These are phyloP conservation scores for Erigeron philadelphicus DNA, from an alignment of 140 eudicot genomes.

Conservation along the genomic window DNA sequence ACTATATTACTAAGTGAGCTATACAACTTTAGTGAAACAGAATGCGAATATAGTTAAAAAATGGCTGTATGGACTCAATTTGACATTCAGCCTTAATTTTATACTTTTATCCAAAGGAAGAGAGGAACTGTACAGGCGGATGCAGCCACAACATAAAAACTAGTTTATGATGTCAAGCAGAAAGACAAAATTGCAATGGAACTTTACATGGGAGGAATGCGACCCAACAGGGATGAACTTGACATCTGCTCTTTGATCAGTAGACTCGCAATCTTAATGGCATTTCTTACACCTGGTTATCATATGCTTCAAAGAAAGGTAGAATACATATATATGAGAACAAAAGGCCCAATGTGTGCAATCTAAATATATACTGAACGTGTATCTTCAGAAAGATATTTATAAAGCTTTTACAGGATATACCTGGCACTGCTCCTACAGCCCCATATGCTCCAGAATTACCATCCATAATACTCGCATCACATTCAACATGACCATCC, in stretches of 20 bases:
- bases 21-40: neutral
- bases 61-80: neutral
- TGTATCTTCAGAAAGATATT: neutral
- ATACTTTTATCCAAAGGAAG: too few species aligned
- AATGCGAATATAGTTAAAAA: neutral
- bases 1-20: neutral
- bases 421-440: conserved; percentile 98
- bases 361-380: conserved; percentile 2
- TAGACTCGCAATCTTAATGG: conserved; percentile 74
- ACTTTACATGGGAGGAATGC: conserved; percentile 88
- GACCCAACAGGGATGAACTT: conserved; percentile 75
- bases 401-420: neutral
- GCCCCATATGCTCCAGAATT: conserved; percentile 79
- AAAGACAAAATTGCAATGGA: conserved; percentile 14
- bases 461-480: conserved; percentile 95
- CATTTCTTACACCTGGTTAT: conserved; percentile 82
- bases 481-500: conserved; percentile 93
- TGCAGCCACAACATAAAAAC: neutral
- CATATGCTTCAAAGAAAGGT: conserved; percentile 53
- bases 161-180: conserved; percentile 10
- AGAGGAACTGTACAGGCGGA: neutral
- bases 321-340: conserved; percentile 30
- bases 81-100: neutral
- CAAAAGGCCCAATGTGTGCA: conserved; percentile 17
- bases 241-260: conserved; percentile 71